These are phyloP conservation scores for Pistacia integerrima DNA, from an alignment of 345 rosid species.

Conservation along the genomic window DNA sequence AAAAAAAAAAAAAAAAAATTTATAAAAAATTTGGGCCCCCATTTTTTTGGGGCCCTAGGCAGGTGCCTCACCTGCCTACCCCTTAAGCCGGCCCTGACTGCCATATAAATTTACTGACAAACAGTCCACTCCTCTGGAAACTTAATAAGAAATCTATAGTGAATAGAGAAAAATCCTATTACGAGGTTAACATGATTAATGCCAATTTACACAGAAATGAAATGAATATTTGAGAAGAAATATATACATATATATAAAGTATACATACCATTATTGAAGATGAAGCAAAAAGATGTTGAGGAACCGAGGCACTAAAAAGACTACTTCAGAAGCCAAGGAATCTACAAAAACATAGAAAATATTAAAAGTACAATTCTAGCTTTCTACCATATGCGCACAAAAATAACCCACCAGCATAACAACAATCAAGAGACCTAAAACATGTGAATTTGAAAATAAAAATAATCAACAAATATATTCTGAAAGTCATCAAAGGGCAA, in stretches of 20 bases:
- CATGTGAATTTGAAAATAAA: background rate
- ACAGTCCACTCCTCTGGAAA: background rate
- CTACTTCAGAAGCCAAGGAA: background rate
- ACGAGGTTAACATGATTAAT: background rate
- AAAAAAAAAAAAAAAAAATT: too few species aligned
- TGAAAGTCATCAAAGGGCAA: background rate
- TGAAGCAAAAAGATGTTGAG: background rate
- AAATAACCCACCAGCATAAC: background rate
- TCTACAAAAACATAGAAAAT: constrained; percentile 11
- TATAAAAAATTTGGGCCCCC: too few species aligned
- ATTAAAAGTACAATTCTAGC: background rate
- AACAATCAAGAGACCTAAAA: background rate
- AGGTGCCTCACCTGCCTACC: too few species aligned
- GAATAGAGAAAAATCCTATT: background rate
- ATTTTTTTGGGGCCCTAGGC: too few species aligned
- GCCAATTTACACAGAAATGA: background rate
- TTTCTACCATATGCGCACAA: background rate
- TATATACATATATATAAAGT: too few species aligned
- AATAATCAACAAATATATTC: background rate
- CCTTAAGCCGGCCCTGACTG: too few species aligned
- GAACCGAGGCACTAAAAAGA: background rate
- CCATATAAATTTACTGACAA: background rate
- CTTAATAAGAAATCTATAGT: background rate
- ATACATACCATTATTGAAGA: constrained; percentile 22
- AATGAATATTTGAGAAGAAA: background rate